Percentiles rank a stretch among this genome's conserved stretches.
phyloP scores from a whole-genome alignment of 306 rosid species.

The Cicer arietinum region DNA sequence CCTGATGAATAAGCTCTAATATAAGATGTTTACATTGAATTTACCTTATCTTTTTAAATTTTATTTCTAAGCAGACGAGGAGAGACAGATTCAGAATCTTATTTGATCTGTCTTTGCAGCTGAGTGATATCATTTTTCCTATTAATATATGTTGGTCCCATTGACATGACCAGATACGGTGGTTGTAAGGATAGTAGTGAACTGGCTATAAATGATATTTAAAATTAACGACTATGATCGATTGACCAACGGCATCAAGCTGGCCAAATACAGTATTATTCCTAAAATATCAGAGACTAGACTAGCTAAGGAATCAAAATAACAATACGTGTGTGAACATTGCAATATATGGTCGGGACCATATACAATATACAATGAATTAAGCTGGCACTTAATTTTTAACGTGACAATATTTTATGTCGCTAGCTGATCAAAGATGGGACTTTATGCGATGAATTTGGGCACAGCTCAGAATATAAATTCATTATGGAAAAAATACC shows the following conservation, averaged over 20 bases:
- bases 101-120: too few species aligned
- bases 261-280: not conserved
- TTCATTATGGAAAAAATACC: not conserved
- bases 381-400: not conserved
- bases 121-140: too few species aligned
- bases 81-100: too few species aligned
- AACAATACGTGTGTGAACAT: not conserved
- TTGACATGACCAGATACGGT: too few species aligned
- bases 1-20: too few species aligned
- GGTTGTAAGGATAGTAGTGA: not conserved
- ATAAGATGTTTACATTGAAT: too few species aligned
- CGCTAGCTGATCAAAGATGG: not conserved
- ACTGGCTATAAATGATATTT: not conserved
- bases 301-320: not conserved
- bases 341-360: conserved; percentile 20
- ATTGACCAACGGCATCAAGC: conserved; percentile 24
- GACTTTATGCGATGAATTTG: conserved; percentile 3
- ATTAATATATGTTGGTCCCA: too few species aligned
- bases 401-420: not conserved
- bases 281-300: conserved; percentile 13
- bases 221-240: not conserved
- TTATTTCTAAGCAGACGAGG: too few species aligned
- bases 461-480: conserved; percentile 28
- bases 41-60: too few species aligned
- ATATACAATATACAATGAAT: not conserved